Percentiles rank a stretch among this genome's conserved stretches.
Evolutionary conservation across 257 asterid genomes (phyloP).

Genomic region (Nicotiana attenuata): DNA sequence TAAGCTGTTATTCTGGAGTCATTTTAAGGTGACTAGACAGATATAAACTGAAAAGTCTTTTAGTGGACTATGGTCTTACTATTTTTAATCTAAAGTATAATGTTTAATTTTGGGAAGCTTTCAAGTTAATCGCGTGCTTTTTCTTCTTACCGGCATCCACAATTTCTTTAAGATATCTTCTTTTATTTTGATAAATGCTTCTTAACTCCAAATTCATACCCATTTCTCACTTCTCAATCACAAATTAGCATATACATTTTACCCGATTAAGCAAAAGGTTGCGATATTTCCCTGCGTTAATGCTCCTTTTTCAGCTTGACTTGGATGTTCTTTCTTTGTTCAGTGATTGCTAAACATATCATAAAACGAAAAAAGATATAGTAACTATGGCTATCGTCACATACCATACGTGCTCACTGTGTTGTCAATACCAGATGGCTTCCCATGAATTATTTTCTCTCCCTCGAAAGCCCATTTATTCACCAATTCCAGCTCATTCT

Average conservation of each 20-base stretch:
- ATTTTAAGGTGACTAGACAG: not conserved
- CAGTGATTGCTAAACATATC: not conserved
- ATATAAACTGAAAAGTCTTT: not conserved
- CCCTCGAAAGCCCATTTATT: constrained; percentile 98
- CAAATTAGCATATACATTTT: not conserved
- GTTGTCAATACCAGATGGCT: constrained; percentile 97
- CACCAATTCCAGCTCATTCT: constrained; percentile 70
- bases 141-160: constrained; percentile 1
- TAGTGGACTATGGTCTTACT: not conserved
- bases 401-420: constrained; percentile 96
- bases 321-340: not conserved
- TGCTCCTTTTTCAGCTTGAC: not conserved
- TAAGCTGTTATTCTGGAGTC: not conserved
- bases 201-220: not conserved
- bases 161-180: not conserved
- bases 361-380: not conserved
- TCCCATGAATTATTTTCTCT: constrained; percentile 94
- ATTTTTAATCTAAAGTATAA: not conserved
- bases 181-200: not conserved
- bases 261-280: not conserved
- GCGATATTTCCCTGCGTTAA: not conserved
- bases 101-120: not conserved
- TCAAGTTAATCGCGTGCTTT: not conserved
- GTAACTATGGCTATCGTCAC: constrained; percentile 20
- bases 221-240: not conserved